These are phyloP conservation scores for Saitozyma podzolica DNA, from an alignment of 768 basidiomycete species.

Conservation along the genomic window DNA sequence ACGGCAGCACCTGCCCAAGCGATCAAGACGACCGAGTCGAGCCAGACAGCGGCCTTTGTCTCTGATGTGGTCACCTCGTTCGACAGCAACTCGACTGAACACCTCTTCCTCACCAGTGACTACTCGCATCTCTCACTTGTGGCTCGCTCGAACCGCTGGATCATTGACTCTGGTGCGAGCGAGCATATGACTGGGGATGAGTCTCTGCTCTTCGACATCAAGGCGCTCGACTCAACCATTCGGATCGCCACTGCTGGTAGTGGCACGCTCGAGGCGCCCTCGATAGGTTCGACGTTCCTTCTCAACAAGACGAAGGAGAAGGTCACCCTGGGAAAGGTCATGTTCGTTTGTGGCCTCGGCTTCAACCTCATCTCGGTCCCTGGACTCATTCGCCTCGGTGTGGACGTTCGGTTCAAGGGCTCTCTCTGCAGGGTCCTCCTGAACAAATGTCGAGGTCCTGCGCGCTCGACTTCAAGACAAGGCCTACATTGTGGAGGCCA, in stretches of 20 bases:
- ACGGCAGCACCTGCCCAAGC: not conserved
- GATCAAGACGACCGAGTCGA: not conserved
- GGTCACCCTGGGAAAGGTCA: not conserved
- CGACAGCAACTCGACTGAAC: conserved; percentile 3
- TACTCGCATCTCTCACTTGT: too few species aligned
- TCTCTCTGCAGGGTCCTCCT: conserved; percentile 4
- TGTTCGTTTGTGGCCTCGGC: conserved; percentile 5
- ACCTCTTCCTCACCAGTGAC: too few species aligned
- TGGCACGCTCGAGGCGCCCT: not conserved
- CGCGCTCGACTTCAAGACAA: conserved; percentile 8
- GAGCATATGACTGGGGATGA: conserved; percentile 7
- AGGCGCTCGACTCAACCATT: not conserved
- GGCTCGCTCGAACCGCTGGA: conserved; percentile 4
- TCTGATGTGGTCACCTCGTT: conserved; percentile 4
- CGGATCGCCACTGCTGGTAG: conserved; percentile 6
- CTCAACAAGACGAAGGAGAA: conserved; percentile 3
- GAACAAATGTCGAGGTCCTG: conserved; percentile 1
- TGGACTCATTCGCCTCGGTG: conserved; percentile 1
- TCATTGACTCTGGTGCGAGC: conserved; percentile 8
- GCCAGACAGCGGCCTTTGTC: conserved; percentile 1
- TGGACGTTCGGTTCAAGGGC: conserved; percentile 5
- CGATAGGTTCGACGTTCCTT: not conserved
- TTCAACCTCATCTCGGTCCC: conserved; percentile 11
- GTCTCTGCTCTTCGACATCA: conserved; percentile 5
- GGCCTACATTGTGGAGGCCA: conserved; percentile 2